These are phyloP conservation scores for Sindora glabra DNA, from an alignment of 306 rosid species.

Conservation along the genomic window DNA sequence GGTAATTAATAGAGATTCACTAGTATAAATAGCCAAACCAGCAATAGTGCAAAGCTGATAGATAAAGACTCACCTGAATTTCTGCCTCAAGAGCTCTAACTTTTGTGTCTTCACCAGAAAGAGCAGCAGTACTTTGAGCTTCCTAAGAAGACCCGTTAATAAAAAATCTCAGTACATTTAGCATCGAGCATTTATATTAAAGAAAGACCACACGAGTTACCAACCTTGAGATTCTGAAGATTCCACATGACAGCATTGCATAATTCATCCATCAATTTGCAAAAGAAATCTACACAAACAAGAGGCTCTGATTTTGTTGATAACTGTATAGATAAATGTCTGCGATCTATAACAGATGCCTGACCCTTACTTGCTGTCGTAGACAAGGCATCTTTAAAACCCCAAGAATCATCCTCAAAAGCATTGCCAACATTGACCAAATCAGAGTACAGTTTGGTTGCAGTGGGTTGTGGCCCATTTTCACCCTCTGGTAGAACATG, in stretches of 20 bases:
- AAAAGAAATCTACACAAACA: constrained; percentile 54
- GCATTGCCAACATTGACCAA: constrained; percentile 31
- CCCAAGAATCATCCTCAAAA: constrained; percentile 73
- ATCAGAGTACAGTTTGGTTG: constrained; percentile 27
- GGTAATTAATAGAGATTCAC: neutral
- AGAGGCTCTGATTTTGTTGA: constrained; percentile 29
- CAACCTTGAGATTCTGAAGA: constrained; percentile 64
- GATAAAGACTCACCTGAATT: constrained; percentile 49
- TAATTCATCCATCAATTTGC: constrained; percentile 59
- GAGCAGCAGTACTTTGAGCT: constrained; percentile 31
- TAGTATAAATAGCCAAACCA: neutral
- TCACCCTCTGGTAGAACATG: constrained; percentile 37
- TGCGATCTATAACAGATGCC: constrained; percentile 26
- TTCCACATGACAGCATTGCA: constrained; percentile 34
- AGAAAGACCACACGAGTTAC: constrained; percentile 16
- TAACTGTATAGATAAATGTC: constrained; percentile 20
- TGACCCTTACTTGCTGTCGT: constrained; percentile 19
- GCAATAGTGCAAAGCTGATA: neutral
- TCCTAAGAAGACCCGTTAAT: constrained; percentile 34
- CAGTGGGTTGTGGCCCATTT: constrained; percentile 24
- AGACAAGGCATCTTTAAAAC: constrained; percentile 58
- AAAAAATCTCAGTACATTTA: constrained; percentile 20
- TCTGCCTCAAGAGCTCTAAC: constrained; percentile 45
- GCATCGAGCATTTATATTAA: neutral
- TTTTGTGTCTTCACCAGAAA: constrained; percentile 47